Percentiles rank a stretch among this genome's conserved stretches.
Evolutionary conservation across 169 alveolate species (phyloP).

Genomic region (Plasmodium knowlesi): DNA sequence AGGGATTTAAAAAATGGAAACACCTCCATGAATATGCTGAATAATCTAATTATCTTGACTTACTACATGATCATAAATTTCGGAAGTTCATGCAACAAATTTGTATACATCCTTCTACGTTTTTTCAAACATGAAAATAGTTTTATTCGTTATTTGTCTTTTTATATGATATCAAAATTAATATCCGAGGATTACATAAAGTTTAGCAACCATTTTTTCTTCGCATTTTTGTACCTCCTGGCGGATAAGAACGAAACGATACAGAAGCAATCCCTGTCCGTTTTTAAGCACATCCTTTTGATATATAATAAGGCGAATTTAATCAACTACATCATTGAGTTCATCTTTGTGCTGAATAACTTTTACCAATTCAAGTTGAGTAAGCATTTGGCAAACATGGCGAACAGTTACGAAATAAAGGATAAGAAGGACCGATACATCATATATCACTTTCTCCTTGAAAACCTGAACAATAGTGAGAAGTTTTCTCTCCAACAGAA

Average conservation of each 20-base stretch:
- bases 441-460: slow-evolving; percentile 18
- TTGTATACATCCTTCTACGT: slow-evolving; percentile 40
- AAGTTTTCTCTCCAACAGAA: slow-evolving; percentile 62
- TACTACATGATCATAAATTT: slow-evolving; percentile 60
- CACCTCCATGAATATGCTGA: slow-evolving; percentile 38
- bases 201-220: slow-evolving; percentile 54
- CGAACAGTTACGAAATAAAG: slow-evolving; percentile 32
- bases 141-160: slow-evolving; percentile 60
- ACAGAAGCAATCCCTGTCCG: slow-evolving; percentile 51
- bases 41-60: slow-evolving; percentile 35
- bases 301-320: slow-evolving; percentile 48
- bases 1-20: slow-evolving; percentile 32
- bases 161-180: slow-evolving; percentile 55
- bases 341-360: slow-evolving; percentile 48
- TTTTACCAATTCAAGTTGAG: slow-evolving; percentile 31
- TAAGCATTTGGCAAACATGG: slow-evolving; percentile 40
- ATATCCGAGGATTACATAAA: slow-evolving; percentile 61
- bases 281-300: slow-evolving; percentile 53
- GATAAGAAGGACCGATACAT: slow-evolving; percentile 33
- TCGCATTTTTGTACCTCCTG: slow-evolving; percentile 41
- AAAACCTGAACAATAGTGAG: slow-evolving; percentile 53
- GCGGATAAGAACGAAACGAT: slow-evolving; percentile 63
- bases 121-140: slow-evolving; percentile 60
- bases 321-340: slow-evolving; percentile 52
- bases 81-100: slow-evolving; percentile 68